These are phyloP conservation scores for Stemphylium beticola DNA, from an alignment of 2,329 filamentous ascomycete genomes.

Conservation along the genomic window DNA sequence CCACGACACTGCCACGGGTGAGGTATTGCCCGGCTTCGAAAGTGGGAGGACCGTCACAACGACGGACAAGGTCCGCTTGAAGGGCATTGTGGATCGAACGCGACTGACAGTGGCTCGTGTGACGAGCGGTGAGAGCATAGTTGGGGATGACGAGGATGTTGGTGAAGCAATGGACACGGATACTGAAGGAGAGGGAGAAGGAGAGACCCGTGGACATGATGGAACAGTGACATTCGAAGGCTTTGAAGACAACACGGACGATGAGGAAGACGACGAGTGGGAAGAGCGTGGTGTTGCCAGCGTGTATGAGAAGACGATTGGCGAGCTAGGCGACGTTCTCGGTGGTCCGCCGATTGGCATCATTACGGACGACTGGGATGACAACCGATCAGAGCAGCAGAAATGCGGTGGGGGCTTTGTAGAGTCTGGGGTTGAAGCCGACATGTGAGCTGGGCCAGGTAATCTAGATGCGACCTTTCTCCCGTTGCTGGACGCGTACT, in stretches of 20 bases:
- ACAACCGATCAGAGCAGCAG: slow-evolving; percentile 16
- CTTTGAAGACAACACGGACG: slow-evolving; percentile 52
- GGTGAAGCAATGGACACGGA: slow-evolving; percentile 41
- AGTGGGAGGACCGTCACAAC: slow-evolving; percentile 69
- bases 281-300: slow-evolving; percentile 55
- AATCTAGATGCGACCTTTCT: neutral
- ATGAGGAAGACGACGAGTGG: slow-evolving; percentile 50
- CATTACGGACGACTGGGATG: slow-evolving; percentile 50
- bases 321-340: slow-evolving; percentile 73
- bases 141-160: slow-evolving; percentile 39
- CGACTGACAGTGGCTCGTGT: slow-evolving; percentile 73
- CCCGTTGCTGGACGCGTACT: neutral
- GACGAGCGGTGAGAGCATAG: slow-evolving; percentile 62
- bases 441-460: slow-evolving; percentile 8
- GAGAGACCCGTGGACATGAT: slow-evolving; percentile 27
- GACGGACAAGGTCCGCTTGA: slow-evolving; percentile 87
- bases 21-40: slow-evolving; percentile 73
- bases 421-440: slow-evolving; percentile 18
- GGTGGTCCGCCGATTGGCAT: slow-evolving; percentile 58
- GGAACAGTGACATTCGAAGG: slow-evolving; percentile 38
- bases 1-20: slow-evolving; percentile 68
- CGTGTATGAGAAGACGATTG: slow-evolving; percentile 81
- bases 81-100: slow-evolving; percentile 79
- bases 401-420: slow-evolving; percentile 17
- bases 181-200: slow-evolving; percentile 31